Evolutionary conservation across 2,329 filamentous ascomycete species (phyloP).

Genomic region (Orbilia quercus): DNA sequence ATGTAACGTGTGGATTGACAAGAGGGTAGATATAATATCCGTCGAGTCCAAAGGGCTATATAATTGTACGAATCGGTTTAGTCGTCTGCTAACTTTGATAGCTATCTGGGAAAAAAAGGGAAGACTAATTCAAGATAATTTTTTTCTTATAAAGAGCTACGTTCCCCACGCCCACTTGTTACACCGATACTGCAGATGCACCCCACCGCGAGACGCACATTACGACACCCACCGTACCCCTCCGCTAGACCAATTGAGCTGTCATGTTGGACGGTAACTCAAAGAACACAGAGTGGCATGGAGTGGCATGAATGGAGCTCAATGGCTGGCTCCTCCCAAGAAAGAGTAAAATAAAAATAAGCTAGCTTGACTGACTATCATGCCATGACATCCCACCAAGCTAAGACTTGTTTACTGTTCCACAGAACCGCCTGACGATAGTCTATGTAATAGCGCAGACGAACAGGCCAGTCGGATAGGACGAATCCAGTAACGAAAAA

Average conservation of each 20-base stretch:
- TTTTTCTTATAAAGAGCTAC: background rate
- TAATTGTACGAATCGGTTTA: conserved; percentile 32
- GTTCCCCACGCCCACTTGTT: conserved; percentile 38
- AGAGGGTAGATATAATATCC: conserved; percentile 6
- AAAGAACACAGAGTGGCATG: background rate
- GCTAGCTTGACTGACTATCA: conserved; percentile 47
- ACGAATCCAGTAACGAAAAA: conserved; percentile 4
- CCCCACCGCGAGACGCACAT: conserved; percentile 47
- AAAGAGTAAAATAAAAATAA: conserved; percentile 16
- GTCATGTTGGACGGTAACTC: conserved; percentile 47
- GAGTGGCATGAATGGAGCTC: conserved; percentile 17
- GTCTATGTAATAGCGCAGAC: conserved; percentile 26
- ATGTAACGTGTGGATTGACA: background rate
- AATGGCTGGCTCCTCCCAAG: conserved; percentile 4
- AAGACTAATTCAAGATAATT: conserved; percentile 16
- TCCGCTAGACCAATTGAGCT: conserved; percentile 35
- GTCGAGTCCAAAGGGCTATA: conserved; percentile 8
- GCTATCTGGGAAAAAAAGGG: conserved; percentile 2
- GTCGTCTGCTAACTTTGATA: conserved; percentile 19
- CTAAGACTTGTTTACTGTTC: conserved; percentile 16
- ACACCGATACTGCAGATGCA: conserved; percentile 40
- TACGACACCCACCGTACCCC: conserved; percentile 32
- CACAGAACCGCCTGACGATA: conserved; percentile 35
- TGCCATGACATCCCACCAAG: conserved; percentile 35
- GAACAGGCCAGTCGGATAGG: conserved; percentile 18